Percentiles rank a stretch among this genome's conserved stretches.
These are phyloP conservation scores for Phytopythium helicoides DNA, from an alignment of 352 stramenopile genomes.

Conservation along the genomic window DNA sequence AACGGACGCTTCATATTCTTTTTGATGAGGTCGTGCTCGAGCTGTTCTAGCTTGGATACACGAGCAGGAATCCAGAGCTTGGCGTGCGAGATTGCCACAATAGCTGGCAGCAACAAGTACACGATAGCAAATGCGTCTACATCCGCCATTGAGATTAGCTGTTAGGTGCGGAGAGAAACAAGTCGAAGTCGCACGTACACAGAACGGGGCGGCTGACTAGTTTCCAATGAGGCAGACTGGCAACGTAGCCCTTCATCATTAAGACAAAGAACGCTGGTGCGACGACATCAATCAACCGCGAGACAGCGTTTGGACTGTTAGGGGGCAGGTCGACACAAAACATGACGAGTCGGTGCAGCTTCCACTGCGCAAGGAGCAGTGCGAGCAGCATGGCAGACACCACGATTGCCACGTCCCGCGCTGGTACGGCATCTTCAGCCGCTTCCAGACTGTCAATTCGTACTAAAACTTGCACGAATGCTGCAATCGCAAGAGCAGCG, in stretches of 20 bases:
- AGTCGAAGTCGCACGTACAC: conserved; percentile 17
- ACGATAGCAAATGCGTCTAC: conserved; percentile 27
- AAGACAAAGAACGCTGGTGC: conserved; percentile 21
- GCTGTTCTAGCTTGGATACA: conserved; percentile 38
- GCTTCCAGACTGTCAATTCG: conserved; percentile 6
- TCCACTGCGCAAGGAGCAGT: conserved; percentile 43
- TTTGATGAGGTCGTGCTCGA: conserved; percentile 45
- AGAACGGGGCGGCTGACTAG: conserved; percentile 23
- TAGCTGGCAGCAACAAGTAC: conserved; percentile 28
- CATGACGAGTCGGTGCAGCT: conserved; percentile 39
- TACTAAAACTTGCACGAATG: conserved; percentile 19
- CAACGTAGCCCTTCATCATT: conserved; percentile 25
- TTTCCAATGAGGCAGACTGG: conserved; percentile 27
- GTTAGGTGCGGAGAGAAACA: not conserved
- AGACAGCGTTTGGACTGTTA: conserved; percentile 18
- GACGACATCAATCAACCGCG: conserved; percentile 19
- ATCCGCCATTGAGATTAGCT: no score
- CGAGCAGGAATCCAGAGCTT: conserved; percentile 49
- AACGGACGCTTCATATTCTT: conserved; percentile 42
- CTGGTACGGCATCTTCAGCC: not conserved
- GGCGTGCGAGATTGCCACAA: conserved; percentile 33
- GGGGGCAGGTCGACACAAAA: conserved; percentile 30
- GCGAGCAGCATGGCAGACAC: conserved; percentile 17
- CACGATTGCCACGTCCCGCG: conserved; percentile 5
- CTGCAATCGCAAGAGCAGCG: conserved; percentile 10